These are phyloP conservation scores for Tolypocladium pustulatum DNA, from an alignment of 2,329 filamentous ascomycete species.

Conservation along the genomic window DNA sequence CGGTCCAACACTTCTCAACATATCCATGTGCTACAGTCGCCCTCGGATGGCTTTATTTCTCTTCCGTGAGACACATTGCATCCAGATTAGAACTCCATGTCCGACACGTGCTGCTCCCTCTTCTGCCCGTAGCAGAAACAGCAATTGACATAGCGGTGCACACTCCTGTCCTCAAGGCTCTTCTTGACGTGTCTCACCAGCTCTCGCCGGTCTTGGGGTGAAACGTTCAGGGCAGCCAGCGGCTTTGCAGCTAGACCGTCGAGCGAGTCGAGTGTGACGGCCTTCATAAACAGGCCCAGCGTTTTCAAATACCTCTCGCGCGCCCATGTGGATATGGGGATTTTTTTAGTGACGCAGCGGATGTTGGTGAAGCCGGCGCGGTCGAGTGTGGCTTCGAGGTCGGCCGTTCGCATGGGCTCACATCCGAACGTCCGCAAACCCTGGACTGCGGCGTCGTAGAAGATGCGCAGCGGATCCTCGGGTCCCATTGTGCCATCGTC, in stretches of 20 bases:
- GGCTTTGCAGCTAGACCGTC: conserved; percentile 31
- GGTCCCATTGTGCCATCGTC: conserved; percentile 33
- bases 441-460: conserved; percentile 19
- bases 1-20: neutral
- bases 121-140: conserved; percentile 35
- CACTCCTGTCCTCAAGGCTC: conserved; percentile 21
- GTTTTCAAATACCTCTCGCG: conserved; percentile 27
- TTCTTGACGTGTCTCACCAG: conserved; percentile 19
- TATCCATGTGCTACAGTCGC: neutral
- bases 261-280: conserved; percentile 28
- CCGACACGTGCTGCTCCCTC: conserved; percentile 2
- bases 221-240: conserved; percentile 24
- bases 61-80: neutral
- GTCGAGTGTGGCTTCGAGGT: conserved; percentile 24
- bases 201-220: conserved; percentile 20
- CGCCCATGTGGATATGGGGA: conserved; percentile 36
- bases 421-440: conserved; percentile 27
- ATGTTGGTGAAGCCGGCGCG: conserved; percentile 34
- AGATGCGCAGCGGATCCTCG: conserved; percentile 25
- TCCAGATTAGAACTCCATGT: neutral
- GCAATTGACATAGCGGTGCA: conserved; percentile 33
- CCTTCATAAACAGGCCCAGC: conserved; percentile 33
- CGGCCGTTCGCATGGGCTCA: conserved; percentile 22
- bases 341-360: conserved; percentile 27
- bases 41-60: neutral